These are phyloP conservation scores for Lasiosphaeris hirsuta DNA, from an alignment of 495 filamentous ascomycete species.

Conservation along the genomic window DNA sequence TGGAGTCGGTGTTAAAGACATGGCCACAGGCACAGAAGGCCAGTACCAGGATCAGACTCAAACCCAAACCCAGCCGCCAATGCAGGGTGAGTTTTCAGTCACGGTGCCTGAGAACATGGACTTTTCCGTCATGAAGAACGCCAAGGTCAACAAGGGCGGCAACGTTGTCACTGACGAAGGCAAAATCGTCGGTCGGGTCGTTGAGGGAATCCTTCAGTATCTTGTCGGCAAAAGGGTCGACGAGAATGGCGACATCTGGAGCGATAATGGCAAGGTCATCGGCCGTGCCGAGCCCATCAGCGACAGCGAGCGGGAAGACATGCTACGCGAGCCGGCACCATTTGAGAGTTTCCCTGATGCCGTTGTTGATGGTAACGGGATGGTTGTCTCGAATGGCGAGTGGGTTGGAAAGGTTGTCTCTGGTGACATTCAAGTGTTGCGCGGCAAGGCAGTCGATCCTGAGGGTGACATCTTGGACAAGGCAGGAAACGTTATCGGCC, in stretches of 20 bases:
- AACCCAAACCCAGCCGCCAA: background rate
- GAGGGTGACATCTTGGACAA: conserved; percentile 84
- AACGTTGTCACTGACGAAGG: conserved; percentile 71
- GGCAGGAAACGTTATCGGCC: conserved; percentile 74
- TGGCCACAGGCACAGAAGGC: background rate
- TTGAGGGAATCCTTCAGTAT: conserved; percentile 64
- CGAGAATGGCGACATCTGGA: conserved; percentile 71
- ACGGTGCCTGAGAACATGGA: conserved; percentile 43
- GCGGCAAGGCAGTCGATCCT: conserved; percentile 73
- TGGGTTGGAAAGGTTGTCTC: conserved; percentile 71
- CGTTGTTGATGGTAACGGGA: conserved; percentile 64
- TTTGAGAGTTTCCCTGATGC: conserved; percentile 74
- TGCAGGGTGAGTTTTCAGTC: background rate
- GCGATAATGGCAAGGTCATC: conserved; percentile 67
- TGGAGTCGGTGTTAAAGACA: background rate
- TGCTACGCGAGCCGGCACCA: conserved; percentile 57
- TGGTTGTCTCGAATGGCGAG: conserved; percentile 66
- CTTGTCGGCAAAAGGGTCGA: conserved; percentile 67
- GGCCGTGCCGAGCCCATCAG: conserved; percentile 73
- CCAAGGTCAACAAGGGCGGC: conserved; percentile 74
- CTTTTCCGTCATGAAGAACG: conserved; percentile 61
- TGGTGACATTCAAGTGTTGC: conserved; percentile 69
- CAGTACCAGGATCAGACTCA: background rate
- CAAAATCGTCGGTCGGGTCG: conserved; percentile 64
- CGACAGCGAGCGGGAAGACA: conserved; percentile 64